Evolutionary conservation across 495 filamentous ascomycete genomes (phyloP).

Genomic region (Paragyromitra xinjiangensis): DNA sequence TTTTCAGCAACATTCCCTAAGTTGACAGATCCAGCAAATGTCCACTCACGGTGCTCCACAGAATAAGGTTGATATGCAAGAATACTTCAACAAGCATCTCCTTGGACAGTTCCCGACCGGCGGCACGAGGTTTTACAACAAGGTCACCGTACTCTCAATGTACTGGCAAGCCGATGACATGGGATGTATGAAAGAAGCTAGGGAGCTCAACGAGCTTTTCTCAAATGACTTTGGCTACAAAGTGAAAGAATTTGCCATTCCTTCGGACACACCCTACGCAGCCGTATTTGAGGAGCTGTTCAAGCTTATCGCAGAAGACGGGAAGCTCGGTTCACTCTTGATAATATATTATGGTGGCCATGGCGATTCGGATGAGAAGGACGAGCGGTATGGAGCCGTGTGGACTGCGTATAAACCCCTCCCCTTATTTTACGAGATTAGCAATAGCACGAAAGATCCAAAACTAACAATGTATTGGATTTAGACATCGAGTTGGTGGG

Average conservation of each 20-base stretch:
- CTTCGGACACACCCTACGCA: neutral
- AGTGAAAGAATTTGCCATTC: neutral
- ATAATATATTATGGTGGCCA: conserved; percentile 23
- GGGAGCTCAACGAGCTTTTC: conserved; percentile 7
- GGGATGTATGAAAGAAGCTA: conserved; percentile 10
- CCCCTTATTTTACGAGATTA: neutral
- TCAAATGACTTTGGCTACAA: neutral
- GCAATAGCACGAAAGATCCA: neutral
- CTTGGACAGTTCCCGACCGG: neutral
- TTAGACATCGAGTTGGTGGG: neutral
- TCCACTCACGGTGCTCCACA: neutral
- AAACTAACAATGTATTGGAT: neutral
- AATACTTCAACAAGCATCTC: neutral
- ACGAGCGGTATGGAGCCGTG: conserved; percentile 1
- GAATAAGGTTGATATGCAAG: neutral
- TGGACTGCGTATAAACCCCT: conserved; percentile 13
- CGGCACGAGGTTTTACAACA: neutral
- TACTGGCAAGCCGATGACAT: conserved; percentile 5
- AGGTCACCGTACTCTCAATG: neutral
- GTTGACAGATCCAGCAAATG: neutral
- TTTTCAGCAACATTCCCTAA: neutral
- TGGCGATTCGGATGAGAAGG: neutral
- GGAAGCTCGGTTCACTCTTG: neutral
- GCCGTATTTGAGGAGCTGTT: neutral
- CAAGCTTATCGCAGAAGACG: neutral